Evolutionary conservation across 495 filamentous ascomycete species (phyloP).

Genomic region (Thozetella sp.): DNA sequence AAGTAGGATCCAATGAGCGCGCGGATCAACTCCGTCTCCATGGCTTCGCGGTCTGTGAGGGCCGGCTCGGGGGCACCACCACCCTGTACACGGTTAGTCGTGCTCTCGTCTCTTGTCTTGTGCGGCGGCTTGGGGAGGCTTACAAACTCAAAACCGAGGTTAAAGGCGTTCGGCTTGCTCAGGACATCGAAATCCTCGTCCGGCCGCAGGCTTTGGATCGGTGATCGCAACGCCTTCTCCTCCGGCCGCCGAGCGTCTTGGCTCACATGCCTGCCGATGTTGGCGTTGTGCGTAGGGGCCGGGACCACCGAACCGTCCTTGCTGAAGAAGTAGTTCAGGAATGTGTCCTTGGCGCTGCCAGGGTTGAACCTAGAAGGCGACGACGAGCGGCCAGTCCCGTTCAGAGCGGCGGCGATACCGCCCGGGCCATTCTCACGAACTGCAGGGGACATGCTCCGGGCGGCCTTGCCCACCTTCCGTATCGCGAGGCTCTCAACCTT

Average conservation of each 20-base stretch:
- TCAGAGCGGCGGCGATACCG: conserved; percentile 67
- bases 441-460: conserved; percentile 81
- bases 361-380: conserved; percentile 63
- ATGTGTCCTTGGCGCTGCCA: conserved; percentile 73
- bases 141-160: conserved; percentile 52
- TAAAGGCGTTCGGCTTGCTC: not conserved
- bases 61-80: conserved; percentile 68
- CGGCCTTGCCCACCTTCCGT: conserved; percentile 56
- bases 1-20: conserved; percentile 97
- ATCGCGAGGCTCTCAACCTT: conserved; percentile 49
- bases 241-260: conserved; percentile 67
- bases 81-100: conserved; percentile 36
- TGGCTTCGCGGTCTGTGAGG: conserved; percentile 90
- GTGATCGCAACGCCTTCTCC: conserved; percentile 49
- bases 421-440: conserved; percentile 60
- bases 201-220: conserved; percentile 25
- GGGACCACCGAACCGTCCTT: conserved; percentile 73
- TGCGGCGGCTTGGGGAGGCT: conserved; percentile 31
- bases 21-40: conserved; percentile 97
- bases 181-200: conserved; percentile 32
- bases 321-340: conserved; percentile 98
- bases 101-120: not conserved
- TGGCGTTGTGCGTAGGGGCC: conserved; percentile 35
- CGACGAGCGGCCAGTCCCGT: conserved; percentile 59
- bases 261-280: conserved; percentile 65